Evolutionary conservation across 768 basidiomycete genomes (phyloP).

Genomic region (Lactifluus hygrophoroides): DNA sequence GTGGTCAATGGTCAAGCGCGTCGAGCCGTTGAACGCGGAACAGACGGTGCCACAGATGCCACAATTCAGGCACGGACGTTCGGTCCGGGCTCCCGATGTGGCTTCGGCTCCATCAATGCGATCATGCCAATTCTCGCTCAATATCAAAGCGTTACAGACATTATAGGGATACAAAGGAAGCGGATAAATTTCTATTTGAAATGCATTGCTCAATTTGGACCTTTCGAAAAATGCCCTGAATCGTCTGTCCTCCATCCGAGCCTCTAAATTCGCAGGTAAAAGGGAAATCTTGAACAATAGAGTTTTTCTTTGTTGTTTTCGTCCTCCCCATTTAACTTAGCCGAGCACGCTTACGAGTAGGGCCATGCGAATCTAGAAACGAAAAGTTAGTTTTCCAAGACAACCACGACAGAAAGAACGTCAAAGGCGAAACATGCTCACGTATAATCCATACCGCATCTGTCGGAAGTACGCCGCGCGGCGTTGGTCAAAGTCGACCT

Average conservation of each 20-base stretch:
- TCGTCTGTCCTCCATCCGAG: background rate
- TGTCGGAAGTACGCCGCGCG: slow-evolving; percentile 97
- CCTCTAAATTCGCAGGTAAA: background rate
- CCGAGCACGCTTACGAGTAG: slow-evolving; percentile 38
- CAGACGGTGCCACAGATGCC: no score
- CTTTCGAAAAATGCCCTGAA: background rate
- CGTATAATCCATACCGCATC: slow-evolving; percentile 96
- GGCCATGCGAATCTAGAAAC: slow-evolving; percentile 42
- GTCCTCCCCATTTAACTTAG: slow-evolving; percentile 2
- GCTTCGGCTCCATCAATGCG: no score
- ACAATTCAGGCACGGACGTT: no score
- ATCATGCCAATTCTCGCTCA: background rate
- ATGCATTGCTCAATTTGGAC: background rate
- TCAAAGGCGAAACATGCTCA: slow-evolving; percentile 38
- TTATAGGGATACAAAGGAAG: background rate
- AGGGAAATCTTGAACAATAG: background rate
- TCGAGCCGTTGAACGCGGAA: no score
- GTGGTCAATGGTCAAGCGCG: no score
- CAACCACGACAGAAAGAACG: background rate
- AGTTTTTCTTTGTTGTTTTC: background rate
- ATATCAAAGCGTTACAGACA: background rate
- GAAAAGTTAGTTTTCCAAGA: background rate
- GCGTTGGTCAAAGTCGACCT: slow-evolving; percentile 92
- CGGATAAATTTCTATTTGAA: background rate
- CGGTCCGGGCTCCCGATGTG: background rate